Conservation (phyloP, 129 eudicot genomes). For the Escallonia herrerae region DNA sequence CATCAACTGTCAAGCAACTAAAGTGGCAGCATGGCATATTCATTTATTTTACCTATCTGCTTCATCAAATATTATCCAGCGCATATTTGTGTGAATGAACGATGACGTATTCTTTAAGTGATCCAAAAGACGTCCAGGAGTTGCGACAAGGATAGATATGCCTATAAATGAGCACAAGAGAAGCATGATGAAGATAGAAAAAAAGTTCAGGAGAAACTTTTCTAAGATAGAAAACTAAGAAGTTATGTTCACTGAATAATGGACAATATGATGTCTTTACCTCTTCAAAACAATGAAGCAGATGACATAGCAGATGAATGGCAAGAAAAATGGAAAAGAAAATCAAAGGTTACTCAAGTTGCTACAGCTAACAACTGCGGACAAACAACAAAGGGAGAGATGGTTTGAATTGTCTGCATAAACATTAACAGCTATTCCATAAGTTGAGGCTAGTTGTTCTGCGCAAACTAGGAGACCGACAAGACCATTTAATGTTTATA, state of each 20-base stretch:
- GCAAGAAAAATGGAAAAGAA: neutral
- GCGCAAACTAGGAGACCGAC: no score
- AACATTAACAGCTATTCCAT: neutral
- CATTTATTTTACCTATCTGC: constrained; percentile 67
- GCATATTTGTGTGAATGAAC: constrained; percentile 54
- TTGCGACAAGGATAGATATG: constrained; percentile 82
- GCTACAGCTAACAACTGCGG: neutral
- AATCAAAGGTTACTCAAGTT: neutral
- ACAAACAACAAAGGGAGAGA: neutral
- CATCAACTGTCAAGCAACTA: constrained; percentile 1
- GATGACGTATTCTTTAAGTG: constrained; percentile 85
- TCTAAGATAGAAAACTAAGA: no score
- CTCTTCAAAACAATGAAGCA: neutral
- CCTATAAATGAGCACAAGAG: constrained; percentile 37
- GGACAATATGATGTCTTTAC: no score
- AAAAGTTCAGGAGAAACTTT: no score
- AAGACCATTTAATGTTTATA: no score
- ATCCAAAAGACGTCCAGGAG: constrained; percentile 96
- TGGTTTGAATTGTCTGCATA: neutral
- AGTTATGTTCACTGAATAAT: no score
- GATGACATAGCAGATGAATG: neutral
- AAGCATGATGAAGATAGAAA: constrained; percentile 1
- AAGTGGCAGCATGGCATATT: neutral
- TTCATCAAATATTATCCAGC: constrained; percentile 90
- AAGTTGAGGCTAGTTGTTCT: no score